A percentile compares a stretch with the other conserved stretches of the same genome.
Evolutionary conservation across 352 stramenopile species (phyloP).

Genomic region (Pythium brachiatum): DNA sequence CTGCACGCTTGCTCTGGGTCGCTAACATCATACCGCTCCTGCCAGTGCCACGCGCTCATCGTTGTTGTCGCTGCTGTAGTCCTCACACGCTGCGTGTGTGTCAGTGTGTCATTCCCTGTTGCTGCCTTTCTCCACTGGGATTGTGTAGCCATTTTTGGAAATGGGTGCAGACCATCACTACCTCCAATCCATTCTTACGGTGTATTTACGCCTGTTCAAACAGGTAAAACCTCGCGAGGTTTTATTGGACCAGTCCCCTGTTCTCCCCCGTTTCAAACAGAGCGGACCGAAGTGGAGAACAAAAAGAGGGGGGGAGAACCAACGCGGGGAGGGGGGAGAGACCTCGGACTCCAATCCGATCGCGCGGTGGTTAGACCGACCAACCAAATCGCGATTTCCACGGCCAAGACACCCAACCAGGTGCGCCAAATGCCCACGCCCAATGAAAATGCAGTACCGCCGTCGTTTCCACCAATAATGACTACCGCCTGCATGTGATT

Average conservation of each 20-base stretch:
- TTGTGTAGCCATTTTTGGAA: conserved; percentile 22
- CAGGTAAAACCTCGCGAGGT: conserved; percentile 25
- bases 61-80: neutral
- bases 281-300: conserved; percentile 10
- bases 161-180: conserved; percentile 25
- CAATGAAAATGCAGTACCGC: conserved; percentile 60
- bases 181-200: conserved; percentile 5
- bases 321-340: neutral
- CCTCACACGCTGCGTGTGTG: too few species aligned
- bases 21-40: conserved; percentile 42
- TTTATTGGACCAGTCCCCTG: conserved; percentile 10
- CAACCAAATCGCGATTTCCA: conserved; percentile 37
- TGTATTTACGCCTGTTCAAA: conserved; percentile 13
- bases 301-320: conserved; percentile 10
- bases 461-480: conserved; percentile 79
- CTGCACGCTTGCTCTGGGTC: conserved; percentile 43
- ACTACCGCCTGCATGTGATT: conserved; percentile 35
- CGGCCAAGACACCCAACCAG: conserved; percentile 39
- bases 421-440: conserved; percentile 28
- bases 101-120: neutral
- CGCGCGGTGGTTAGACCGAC: conserved; percentile 17
- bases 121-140: neutral
- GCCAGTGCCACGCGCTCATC: conserved; percentile 56
- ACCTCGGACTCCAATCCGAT: neutral
- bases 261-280: conserved; percentile 10